phyloP scores from a whole-genome alignment of 495 filamentous ascomycete species.

The Penicillium angulare region DNA sequence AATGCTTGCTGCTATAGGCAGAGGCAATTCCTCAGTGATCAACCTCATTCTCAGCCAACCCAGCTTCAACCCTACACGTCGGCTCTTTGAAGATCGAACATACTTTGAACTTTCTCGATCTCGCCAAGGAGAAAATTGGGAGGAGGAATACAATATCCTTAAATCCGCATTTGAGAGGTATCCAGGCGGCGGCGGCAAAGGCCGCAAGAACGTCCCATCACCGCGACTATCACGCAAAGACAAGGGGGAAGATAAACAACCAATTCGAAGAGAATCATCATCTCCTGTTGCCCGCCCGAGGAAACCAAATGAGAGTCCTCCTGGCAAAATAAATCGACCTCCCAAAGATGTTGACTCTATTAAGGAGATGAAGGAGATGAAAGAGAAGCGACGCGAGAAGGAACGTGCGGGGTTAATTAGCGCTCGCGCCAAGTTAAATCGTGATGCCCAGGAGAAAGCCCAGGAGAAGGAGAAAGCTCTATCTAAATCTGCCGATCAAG shows the following conservation, averaged over 20 bases:
- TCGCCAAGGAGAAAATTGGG: slow-evolving; percentile 81
- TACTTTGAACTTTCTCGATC: slow-evolving; percentile 84
- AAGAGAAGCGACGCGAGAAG: slow-evolving; percentile 37
- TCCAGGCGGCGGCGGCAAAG: slow-evolving; percentile 43
- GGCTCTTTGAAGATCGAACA: slow-evolving; percentile 62
- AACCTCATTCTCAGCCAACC: slow-evolving; percentile 74
- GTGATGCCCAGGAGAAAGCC: slow-evolving; percentile 10
- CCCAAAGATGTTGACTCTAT: slow-evolving; percentile 27
- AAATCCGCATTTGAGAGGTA: slow-evolving; percentile 75
- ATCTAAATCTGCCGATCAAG: slow-evolving; percentile 30
- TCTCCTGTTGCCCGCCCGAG: slow-evolving; percentile 47
- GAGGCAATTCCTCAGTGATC: slow-evolving; percentile 81
- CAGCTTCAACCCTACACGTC: slow-evolving; percentile 73
- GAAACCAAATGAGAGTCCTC: slow-evolving; percentile 33
- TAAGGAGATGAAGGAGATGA: slow-evolving; percentile 11
- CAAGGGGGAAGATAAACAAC: slow-evolving; percentile 48
- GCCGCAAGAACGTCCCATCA: slow-evolving; percentile 36
- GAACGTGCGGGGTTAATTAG: slow-evolving; percentile 23
- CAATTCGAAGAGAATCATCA: slow-evolving; percentile 46
- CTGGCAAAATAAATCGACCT: slow-evolving; percentile 18
- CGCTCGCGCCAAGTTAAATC: slow-evolving; percentile 21
- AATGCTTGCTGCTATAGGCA: slow-evolving; percentile 90
- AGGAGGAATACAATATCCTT: slow-evolving; percentile 80
- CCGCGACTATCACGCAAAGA: slow-evolving; percentile 60
- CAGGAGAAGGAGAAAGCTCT: slow-evolving; percentile 21